A percentile compares a stretch with the other conserved stretches of the same genome.
These are phyloP conservation scores for Kodamaea anthophila DNA, from an alignment of 1,139 yeast species.

Conservation along the genomic window DNA sequence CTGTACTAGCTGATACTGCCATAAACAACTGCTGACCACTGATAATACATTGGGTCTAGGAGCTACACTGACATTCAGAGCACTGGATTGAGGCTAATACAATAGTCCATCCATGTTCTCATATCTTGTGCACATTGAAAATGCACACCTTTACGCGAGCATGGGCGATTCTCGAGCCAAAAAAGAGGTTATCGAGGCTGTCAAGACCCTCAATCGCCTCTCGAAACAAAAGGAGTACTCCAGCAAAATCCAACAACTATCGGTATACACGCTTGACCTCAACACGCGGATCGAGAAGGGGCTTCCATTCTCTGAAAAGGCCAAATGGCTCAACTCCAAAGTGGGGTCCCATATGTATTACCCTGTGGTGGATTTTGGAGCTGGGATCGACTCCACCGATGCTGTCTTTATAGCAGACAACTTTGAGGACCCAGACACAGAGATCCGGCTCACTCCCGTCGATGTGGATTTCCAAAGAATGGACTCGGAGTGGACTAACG, in stretches of 20 bases:
- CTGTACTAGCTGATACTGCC: too few species aligned
- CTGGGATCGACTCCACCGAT: slow-evolving; percentile 11
- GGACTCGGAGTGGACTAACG: slow-evolving; percentile 18
- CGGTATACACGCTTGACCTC: slow-evolving; percentile 16
- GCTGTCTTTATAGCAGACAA: slow-evolving; percentile 7
- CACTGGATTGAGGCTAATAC: too few species aligned
- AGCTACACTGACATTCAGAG: too few species aligned
- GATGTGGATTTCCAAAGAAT: too few species aligned
- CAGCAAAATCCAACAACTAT: slow-evolving; percentile 11
- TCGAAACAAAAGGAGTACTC: slow-evolving; percentile 10
- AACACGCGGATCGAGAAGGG: slow-evolving; percentile 15
- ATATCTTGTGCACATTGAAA: slow-evolving; percentile 11
- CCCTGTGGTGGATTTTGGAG: slow-evolving; percentile 26
- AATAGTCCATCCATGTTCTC: too few species aligned
- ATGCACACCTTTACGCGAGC: slow-evolving; percentile 13
- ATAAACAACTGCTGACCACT: too few species aligned
- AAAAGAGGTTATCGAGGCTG: slow-evolving; percentile 17
- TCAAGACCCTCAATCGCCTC: slow-evolving; percentile 21
- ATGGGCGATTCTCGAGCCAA: slow-evolving; percentile 15
- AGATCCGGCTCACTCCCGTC: too few species aligned
- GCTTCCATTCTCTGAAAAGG: slow-evolving; percentile 16
- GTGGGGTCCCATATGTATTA: slow-evolving; percentile 24
- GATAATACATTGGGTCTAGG: too few species aligned
- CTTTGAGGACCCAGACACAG: too few species aligned
- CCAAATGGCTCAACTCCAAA: slow-evolving; percentile 43